phyloP scores from a whole-genome alignment of 2,329 filamentous ascomycete species.

The Trichoderma afroharzianum region DNA sequence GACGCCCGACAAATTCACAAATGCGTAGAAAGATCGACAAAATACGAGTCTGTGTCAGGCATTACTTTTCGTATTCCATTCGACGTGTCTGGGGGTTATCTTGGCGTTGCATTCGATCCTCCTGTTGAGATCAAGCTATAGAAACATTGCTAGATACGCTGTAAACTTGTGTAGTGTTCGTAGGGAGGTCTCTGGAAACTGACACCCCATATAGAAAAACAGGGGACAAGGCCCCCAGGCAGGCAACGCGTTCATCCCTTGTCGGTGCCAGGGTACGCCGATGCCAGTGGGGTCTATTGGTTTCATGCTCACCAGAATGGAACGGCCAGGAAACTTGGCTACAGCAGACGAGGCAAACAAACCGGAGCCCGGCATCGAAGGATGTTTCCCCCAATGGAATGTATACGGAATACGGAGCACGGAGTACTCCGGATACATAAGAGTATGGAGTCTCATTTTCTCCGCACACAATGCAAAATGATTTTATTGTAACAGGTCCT shows the following conservation, averaged over 20 bases:
- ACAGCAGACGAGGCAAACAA: not conserved
- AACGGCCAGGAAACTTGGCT: not conserved
- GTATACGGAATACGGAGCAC: not conserved
- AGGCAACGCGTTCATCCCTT: not conserved
- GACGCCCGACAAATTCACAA: not conserved
- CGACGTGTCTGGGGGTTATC: not conserved
- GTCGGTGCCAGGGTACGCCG: not conserved
- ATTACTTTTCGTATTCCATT: not conserved
- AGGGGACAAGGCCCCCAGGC: not conserved
- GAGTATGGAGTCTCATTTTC: not conserved
- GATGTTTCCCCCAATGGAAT: not conserved
- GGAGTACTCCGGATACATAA: not conserved
- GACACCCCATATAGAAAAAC: not conserved
- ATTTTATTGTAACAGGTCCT: not conserved
- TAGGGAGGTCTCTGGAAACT: not conserved
- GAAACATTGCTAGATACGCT: not conserved
- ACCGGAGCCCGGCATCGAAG: not conserved
- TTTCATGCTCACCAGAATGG: conserved; percentile 11
- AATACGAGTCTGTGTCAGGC: conserved; percentile 1
- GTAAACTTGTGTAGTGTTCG: not conserved
- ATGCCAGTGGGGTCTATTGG: not conserved
- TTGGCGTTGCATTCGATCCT: not conserved
- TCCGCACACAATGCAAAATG: not conserved
- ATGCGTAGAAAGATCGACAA: not conserved
- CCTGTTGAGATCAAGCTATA: not conserved